A percentile compares a stretch with the other conserved stretches of the same genome.
Evolutionary conservation across 2,329 filamentous ascomycete species (phyloP).

Genomic region (Talaromyces sp.): DNA sequence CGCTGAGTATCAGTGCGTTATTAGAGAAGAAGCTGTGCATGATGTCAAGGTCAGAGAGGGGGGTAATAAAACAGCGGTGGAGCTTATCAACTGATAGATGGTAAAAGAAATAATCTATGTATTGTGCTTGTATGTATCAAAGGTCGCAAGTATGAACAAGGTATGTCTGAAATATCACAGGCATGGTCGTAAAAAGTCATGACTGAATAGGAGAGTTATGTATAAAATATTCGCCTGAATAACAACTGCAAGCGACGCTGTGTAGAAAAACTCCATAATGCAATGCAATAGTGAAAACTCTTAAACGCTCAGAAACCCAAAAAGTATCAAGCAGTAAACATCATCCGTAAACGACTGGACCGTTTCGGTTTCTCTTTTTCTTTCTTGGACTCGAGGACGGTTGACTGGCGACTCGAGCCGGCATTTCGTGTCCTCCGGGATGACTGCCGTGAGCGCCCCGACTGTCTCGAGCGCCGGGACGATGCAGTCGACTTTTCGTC

Average conservation of each 20-base stretch:
- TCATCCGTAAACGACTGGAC: conserved; percentile 22
- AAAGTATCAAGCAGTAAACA: conserved; percentile 25
- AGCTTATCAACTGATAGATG: neutral
- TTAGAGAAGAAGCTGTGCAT: conserved; percentile 10
- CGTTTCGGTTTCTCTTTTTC: conserved; percentile 8
- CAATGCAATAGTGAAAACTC: neutral
- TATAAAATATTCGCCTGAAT: neutral
- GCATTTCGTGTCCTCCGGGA: conserved; percentile 11
- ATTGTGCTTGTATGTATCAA: neutral
- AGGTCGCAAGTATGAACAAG: neutral
- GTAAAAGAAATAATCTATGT: neutral
- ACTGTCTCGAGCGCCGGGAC: conserved; percentile 25
- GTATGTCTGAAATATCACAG: neutral
- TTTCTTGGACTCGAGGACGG: conserved; percentile 5
- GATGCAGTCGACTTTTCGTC: conserved; percentile 23
- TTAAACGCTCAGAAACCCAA: neutral
- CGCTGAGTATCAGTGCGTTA: conserved; percentile 13
- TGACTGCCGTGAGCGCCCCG: conserved; percentile 17
- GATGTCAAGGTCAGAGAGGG: neutral
- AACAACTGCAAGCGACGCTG: neutral
- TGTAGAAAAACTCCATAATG: conserved; percentile 1
- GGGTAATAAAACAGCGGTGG: neutral
- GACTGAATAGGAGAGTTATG: neutral
- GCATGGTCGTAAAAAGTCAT: neutral
- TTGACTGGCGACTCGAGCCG: neutral